Evolutionary conservation across 305 asterid genomes (phyloP).

Genomic region (Withania somnifera): DNA sequence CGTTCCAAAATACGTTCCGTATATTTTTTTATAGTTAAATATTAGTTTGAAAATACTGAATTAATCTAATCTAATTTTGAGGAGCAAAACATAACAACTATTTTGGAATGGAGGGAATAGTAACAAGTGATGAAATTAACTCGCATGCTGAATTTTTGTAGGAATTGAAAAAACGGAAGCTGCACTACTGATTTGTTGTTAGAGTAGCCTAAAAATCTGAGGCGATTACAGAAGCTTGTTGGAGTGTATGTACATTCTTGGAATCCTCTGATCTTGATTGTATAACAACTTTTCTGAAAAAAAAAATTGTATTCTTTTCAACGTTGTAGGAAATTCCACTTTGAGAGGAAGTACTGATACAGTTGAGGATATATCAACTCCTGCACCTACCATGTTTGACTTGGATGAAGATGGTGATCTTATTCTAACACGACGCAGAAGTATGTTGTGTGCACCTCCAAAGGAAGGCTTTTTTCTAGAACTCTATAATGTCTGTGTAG

Average conservation of each 20-base stretch:
- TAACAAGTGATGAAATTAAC: background rate
- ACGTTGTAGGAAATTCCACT: slow-evolving; percentile 25
- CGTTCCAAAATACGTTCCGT: no score
- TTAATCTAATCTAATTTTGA: no score
- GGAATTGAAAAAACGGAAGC: background rate
- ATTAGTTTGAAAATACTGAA: no score
- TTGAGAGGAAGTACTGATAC: slow-evolving; percentile 1
- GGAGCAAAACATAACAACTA: no score
- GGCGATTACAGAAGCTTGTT: background rate
- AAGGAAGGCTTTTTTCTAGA: background rate
- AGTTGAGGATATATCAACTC: slow-evolving; percentile 10
- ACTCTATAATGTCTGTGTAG: background rate
- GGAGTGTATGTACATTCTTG: background rate
- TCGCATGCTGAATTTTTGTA: background rate
- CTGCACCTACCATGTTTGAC: slow-evolving; percentile 23
- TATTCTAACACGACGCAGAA: slow-evolving; percentile 39
- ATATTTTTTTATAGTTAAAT: no score
- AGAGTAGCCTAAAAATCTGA: background rate
- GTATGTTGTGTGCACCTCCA: slow-evolving; percentile 24
- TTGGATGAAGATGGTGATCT: slow-evolving; percentile 95
- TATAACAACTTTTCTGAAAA: background rate
- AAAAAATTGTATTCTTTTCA: background rate
- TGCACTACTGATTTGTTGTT: background rate
- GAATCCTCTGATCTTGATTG: background rate
- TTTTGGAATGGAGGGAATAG: no score